Conservation (phyloP, 179 eudicot genomes). For the Spinacia oleracea region DNA sequence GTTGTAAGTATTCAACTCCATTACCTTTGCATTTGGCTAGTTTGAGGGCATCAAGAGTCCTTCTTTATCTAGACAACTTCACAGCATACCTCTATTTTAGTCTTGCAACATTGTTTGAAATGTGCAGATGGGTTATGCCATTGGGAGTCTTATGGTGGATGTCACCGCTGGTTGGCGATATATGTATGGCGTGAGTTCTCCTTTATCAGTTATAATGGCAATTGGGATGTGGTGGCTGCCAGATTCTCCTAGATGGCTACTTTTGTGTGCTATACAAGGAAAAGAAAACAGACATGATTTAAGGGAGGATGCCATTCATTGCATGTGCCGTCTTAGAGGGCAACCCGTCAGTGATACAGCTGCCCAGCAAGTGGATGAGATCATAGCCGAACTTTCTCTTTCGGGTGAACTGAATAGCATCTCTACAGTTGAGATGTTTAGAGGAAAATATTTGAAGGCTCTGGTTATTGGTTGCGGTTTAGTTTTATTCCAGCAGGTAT, state of each 20-base stretch:
- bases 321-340: constrained; percentile 84
- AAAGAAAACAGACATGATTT: constrained; percentile 69
- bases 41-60: constrained; percentile 18
- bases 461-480: constrained; percentile 81
- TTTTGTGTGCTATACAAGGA: constrained; percentile 86
- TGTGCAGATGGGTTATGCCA: constrained; percentile 66
- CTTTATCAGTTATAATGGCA: constrained; percentile 69
- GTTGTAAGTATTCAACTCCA: constrained; percentile 62
- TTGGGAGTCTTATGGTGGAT: constrained; percentile 77
- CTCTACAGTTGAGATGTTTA: constrained; percentile 66
- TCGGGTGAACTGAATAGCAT: constrained; percentile 54
- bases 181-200: constrained; percentile 78
- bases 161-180: constrained; percentile 85
- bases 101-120: constrained; percentile 12
- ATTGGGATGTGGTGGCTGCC: constrained; percentile 99
- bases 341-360: constrained; percentile 53
- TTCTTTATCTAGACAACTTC: not conserved
- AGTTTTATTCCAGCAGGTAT: constrained; percentile 94
- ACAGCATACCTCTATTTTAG: not conserved
- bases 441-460: constrained; percentile 89
- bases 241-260: constrained; percentile 90
- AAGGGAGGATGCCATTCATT: constrained; percentile 57
- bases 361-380: constrained; percentile 77
- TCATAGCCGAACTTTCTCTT: constrained; percentile 71
- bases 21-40: constrained; percentile 3